These are phyloP conservation scores for Hansenula anomala DNA, from an alignment of 1,139 yeast species.

Conservation along the genomic window DNA sequence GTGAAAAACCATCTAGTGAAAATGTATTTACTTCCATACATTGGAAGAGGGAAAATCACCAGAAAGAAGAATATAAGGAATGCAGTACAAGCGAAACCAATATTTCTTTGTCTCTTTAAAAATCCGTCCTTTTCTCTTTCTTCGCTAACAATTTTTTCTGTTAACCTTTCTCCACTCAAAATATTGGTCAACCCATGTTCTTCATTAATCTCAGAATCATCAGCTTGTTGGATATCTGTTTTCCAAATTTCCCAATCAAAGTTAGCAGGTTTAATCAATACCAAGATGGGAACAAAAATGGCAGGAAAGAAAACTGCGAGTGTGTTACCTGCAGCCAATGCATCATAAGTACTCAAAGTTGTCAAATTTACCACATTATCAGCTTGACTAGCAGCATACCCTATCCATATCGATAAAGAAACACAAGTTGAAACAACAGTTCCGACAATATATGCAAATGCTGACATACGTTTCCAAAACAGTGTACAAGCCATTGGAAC, in stretches of 20 bases:
- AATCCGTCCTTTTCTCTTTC: conserved; percentile 18
- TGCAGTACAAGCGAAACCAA: not conserved
- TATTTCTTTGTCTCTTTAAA: not conserved
- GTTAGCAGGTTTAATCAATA: conserved; percentile 26
- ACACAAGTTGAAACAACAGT: conserved; percentile 15
- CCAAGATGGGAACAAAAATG: conserved; percentile 25
- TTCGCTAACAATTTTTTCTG: conserved; percentile 18
- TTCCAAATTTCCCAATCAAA: conserved; percentile 32
- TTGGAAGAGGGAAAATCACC: conserved; percentile 27
- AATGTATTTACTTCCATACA: conserved; percentile 30
- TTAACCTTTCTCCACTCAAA: conserved; percentile 28
- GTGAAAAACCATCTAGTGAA: conserved; percentile 31
- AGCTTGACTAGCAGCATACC: conserved; percentile 22
- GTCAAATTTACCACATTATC: conserved; percentile 15
- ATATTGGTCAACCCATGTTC: conserved; percentile 24
- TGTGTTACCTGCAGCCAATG: conserved; percentile 33
- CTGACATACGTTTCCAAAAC: conserved; percentile 27
- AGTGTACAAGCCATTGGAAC: conserved; percentile 31
- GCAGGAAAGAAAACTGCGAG: conserved; percentile 25
- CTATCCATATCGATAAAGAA: conserved; percentile 31
- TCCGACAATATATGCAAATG: conserved; percentile 1
- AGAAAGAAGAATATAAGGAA: conserved; percentile 18
- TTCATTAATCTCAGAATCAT: conserved; percentile 22
- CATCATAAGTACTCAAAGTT: conserved; percentile 26
- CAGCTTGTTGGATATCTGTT: conserved; percentile 19